Base-by-base conservation (phyloP, 192 early-diverging fungal species). In the Backusella tarrabulga region DNA sequence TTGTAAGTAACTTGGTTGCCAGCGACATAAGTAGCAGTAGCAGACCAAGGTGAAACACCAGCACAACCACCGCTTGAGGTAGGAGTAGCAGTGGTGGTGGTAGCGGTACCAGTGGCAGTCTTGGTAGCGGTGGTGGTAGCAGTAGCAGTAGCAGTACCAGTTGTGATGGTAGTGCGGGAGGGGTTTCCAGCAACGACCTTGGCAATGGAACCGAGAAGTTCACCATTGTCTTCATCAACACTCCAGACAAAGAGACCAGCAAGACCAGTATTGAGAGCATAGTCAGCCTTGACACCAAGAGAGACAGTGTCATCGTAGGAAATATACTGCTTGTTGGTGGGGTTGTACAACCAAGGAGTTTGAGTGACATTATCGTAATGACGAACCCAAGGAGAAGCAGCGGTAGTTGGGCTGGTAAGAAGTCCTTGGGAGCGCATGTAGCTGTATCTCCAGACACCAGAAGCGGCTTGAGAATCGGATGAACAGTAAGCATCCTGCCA, bases 261-360 rank as follows among this genome's bases (percentile, higher is more conserved):
- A 19, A 95, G 79, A 8, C 84, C 85, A 66, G 89, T 83, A 19
- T 73, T 68, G 21, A 76, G 75, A 19, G 90, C 89, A 82, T 87
- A 92, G 67, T 88, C 73, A 4, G 87, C 83, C 82, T 93, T 93
- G 68, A 83, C 73, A 68, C 72, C 83, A 60, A 94, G 66, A 21
- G 90, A 91, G 17, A 84, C 71, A 40, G 84, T 80, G 68, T 93
- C 90, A 77, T 93, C 92, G 76, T 94, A 95, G 0, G 92, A 91
- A 41, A 95, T 87, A 77, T 88, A 92, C 38, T 83, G 77, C 26
- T 74, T 86, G 4, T 85, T 91, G 1, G 76, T 74, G 0, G 83
- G 81, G 71, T 92, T 92, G 81, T 87, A 93, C 44, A 96, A 69
- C 91, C 92, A 94, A 12, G 94, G 93, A 0, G 93, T 93, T 34